Base-by-base conservation (phyloP, 305 asterid genomes). In the Fraxinus platypoda region DNA sequence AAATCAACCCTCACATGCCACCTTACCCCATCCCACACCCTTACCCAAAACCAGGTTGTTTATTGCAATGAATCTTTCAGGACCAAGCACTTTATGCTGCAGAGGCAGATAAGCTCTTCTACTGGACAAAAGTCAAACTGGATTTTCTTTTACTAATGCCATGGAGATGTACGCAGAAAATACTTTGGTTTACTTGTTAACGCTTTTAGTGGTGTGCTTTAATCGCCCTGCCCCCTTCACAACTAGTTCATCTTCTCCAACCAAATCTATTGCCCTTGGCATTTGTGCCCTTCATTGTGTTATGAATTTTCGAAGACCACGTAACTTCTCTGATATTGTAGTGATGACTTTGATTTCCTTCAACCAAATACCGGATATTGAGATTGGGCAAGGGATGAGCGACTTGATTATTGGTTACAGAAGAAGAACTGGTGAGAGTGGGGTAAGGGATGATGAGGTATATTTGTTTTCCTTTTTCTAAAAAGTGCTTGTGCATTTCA, bases 111-210 rank as follows among this genome's bases (percentile, higher is more conserved):
- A 85, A 98, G 82, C 93, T 94, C 28, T 92, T 97, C 1, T 90
- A 93, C 91, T 94, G 98, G 99, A 95, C 97, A 98, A 95, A 81
- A 92, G 93, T 80, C 93, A 97, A 72, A 88, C 98, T 38, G 96
- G 97, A 37, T 86, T 94, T 75, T 94, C 99, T 31, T 91, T 95
- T 84, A 93, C 98, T 0, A 98, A 92, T 83, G 99, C 99, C 54
- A 94, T 95, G 94, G 97, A 95, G 89, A 95, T 90, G 97, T 95
- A 95, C 85, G 89, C 99, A 1, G 98, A 94, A 81, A 92, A 90
- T 84, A 95, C 98, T 21, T 94, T 98, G 97, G 86, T 95, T 41
- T 94, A 97, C 0, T 95, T 94, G 43, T 92, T 95, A 82, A 93
- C 97, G 6, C 94, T 95, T 46, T 94, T 97, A 0, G 97, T 94